Conservation (phyloP, 202 grass and related monocot species). For the Sporobolus alterniflorus region DNA sequence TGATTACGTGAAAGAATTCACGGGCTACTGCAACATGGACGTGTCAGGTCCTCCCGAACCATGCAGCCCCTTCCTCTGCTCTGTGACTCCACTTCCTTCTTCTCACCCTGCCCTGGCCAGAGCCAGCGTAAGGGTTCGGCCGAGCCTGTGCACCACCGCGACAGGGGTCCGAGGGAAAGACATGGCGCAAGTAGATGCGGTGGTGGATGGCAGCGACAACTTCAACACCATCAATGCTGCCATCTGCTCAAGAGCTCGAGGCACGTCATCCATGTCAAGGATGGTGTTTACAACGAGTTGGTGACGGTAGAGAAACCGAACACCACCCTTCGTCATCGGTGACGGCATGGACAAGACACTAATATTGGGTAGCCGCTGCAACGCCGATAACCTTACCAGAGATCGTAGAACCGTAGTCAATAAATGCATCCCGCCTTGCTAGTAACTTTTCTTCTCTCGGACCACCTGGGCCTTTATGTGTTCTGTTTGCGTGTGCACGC, state of each 20-base stretch:
- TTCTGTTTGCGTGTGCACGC: not conserved
- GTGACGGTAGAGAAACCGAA: not conserved
- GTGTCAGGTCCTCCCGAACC: no score
- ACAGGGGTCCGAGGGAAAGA: not conserved
- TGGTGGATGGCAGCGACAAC: not conserved
- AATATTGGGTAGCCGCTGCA: not conserved
- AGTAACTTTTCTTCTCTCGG: no score
- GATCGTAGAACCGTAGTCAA: not conserved
- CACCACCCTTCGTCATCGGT: not conserved
- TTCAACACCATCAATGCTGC: not conserved
- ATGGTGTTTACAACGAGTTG: not conserved
- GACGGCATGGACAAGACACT: not conserved
- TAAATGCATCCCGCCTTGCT: no score
- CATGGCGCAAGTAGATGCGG: not conserved
- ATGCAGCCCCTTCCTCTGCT: no score
- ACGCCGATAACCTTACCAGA: not conserved
- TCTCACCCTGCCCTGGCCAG: no score
- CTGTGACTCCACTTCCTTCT: no score
- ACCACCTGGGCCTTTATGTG: not conserved
- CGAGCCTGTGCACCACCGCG: no score
- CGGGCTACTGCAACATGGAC: no score
- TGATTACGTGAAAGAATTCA: no score
- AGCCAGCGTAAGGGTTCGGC: no score
- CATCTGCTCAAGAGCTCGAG: not conserved
- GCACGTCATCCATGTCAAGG: not conserved